Conservation (phyloP, 2,329 filamentous ascomycete species). For the Fusarium brevicatenulatum region DNA sequence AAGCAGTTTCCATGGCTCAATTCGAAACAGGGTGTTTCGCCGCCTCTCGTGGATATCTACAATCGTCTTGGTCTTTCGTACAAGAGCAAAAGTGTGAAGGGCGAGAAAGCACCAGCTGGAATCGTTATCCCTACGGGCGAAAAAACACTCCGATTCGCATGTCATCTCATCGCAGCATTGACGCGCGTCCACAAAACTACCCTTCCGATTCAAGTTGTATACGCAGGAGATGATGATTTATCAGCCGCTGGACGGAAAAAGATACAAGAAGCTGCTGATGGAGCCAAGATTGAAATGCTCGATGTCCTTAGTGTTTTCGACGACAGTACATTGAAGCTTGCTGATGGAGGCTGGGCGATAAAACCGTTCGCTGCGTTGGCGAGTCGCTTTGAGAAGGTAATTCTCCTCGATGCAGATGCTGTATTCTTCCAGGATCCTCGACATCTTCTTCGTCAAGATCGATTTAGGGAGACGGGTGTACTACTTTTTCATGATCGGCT, state of each 20-base stretch:
- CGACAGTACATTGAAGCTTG: slow-evolving; percentile 45
- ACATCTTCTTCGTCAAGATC: slow-evolving; percentile 46
- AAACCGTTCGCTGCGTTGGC: slow-evolving; percentile 55
- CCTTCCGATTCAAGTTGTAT: slow-evolving; percentile 51
- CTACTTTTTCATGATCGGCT: slow-evolving; percentile 56
- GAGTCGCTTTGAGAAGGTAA: slow-evolving; percentile 50
- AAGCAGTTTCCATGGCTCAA: slow-evolving; percentile 44
- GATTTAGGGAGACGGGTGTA: slow-evolving; percentile 48
- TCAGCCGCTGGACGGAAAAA: slow-evolving; percentile 37
- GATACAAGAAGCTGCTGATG: slow-evolving; percentile 35
- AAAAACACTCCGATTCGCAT: slow-evolving; percentile 48
- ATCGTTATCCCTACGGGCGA: slow-evolving; percentile 51
- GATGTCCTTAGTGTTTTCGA: slow-evolving; percentile 49
- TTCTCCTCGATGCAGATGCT: slow-evolving; percentile 53
- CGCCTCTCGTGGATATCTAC: slow-evolving; percentile 25
- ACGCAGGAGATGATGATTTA: slow-evolving; percentile 51
- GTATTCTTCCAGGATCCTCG: slow-evolving; percentile 53
- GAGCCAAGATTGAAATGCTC: slow-evolving; percentile 44
- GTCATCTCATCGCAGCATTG: slow-evolving; percentile 49
- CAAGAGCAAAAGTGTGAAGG: slow-evolving; percentile 4
- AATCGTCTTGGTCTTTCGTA: slow-evolving; percentile 18
- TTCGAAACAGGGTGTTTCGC: slow-evolving; percentile 3
- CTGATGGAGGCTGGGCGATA: slow-evolving; percentile 52
- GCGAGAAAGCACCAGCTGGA: slow-evolving; percentile 36
- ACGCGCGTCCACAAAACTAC: slow-evolving; percentile 44